Evolutionary conservation across 306 rosid genomes (phyloP).

Genomic region (Trifolium fragiferum): DNA sequence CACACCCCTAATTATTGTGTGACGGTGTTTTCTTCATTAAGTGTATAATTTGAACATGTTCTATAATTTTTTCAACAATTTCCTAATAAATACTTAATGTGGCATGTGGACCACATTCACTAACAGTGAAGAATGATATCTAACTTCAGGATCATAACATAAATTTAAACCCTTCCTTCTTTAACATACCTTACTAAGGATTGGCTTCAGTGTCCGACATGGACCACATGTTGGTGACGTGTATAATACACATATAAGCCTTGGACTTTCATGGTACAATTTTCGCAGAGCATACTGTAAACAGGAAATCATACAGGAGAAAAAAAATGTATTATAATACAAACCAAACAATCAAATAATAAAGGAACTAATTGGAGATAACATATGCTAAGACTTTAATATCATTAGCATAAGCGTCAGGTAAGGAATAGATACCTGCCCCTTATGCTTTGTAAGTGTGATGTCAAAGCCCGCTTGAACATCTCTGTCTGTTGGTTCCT

Average conservation of each 20-base stretch:
- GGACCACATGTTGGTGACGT: constrained; percentile 95
- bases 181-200: constrained; percentile 82
- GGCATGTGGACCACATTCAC: background rate
- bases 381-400: constrained; percentile 26
- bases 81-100: background rate
- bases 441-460: constrained; percentile 84
- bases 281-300: constrained; percentile 91
- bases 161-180: background rate
- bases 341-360: constrained; percentile 26
- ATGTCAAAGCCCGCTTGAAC: constrained; percentile 87
- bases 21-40: background rate
- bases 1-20: too few relatives aligned
- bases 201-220: constrained; percentile 94
- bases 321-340: constrained; percentile 16
- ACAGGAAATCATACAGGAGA: constrained; percentile 19
- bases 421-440: constrained; percentile 63
- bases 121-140: constrained; percentile 5
- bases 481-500: constrained; percentile 83
- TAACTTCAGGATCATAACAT: constrained; percentile 27
- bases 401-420: constrained; percentile 28
- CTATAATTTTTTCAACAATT: background rate
- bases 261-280: constrained; percentile 94
- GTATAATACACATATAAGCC: constrained; percentile 89
- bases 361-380: constrained; percentile 12
- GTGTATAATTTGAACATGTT: background rate